Percentiles rank a stretch among this genome's conserved stretches.
These are phyloP conservation scores for Diplotaxis tenuifolia DNA, from an alignment of 345 rosid species.

Conservation along the genomic window DNA sequence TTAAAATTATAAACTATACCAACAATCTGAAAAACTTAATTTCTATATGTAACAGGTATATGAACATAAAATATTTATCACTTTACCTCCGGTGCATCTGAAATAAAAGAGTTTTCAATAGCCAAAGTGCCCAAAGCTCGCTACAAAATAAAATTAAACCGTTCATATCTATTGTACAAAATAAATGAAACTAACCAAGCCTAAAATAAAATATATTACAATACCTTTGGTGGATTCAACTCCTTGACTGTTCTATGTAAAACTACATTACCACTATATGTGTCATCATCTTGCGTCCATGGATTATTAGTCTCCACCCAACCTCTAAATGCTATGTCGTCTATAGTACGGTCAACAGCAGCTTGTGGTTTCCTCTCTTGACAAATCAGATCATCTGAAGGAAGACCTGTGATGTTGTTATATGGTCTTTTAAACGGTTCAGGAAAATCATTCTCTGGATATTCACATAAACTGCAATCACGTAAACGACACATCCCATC, in stretches of 20 bases:
- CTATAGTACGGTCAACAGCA: constrained; percentile 89
- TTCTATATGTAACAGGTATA: no score
- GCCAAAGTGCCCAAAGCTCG: background rate
- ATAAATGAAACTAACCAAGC: no score
- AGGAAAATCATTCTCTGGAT: no score
- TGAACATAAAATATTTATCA: no score
- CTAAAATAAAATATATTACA: background rate
- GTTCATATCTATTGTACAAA: background rate
- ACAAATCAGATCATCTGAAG: constrained; percentile 67
- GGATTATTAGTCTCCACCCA: constrained; percentile 92
- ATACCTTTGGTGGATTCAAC: background rate
- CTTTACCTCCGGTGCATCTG: background rate
- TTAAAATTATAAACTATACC: no score
- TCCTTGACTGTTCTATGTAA: background rate
- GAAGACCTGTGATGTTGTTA: constrained; percentile 45
- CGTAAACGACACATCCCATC: constrained; percentile 94
- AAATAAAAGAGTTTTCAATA: background rate
- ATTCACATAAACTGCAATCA: constrained; percentile 97
- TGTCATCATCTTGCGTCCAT: constrained; percentile 96
- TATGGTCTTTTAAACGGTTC: constrained; percentile 56
- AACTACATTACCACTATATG: constrained; percentile 62
- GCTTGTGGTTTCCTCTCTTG: no score
- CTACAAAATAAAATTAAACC: background rate
- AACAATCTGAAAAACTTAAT: no score
- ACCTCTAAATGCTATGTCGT: constrained; percentile 70